phyloP scores from a whole-genome alignment of 176 grass and related monocot species.

The Lolium perenne region DNA sequence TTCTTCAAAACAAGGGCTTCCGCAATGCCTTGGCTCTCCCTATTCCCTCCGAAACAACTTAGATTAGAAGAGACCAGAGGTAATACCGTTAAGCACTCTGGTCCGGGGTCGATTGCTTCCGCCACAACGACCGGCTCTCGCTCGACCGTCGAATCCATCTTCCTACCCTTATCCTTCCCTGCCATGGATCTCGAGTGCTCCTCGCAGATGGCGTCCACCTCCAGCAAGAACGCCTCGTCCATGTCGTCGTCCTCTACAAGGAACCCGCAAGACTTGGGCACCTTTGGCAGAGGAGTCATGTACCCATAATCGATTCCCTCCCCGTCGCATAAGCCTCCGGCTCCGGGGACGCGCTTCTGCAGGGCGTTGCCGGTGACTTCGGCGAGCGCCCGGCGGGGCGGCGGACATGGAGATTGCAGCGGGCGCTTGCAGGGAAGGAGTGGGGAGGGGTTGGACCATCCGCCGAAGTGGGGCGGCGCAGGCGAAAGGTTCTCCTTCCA shows the following conservation, averaged over 20 bases:
- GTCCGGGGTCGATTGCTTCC: not conserved
- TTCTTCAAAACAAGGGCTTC: not conserved
- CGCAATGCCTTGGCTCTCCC: not conserved
- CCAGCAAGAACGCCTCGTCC: constrained; percentile 77
- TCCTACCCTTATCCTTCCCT: constrained; percentile 30
- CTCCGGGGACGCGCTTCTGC: constrained; percentile 19
- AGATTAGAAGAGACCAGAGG: not conserved
- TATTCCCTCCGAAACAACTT: constrained; percentile 12
- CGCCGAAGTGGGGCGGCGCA: not conserved
- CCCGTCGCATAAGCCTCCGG: not conserved
- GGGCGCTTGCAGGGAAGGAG: constrained; percentile 54
- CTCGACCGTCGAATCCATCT: constrained; percentile 15
- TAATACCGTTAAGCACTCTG: constrained; percentile 38
- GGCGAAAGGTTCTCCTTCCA: constrained; percentile 49
- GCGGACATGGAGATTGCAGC: constrained; percentile 47
- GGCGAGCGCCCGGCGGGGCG: constrained; percentile 43
- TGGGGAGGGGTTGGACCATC: constrained; percentile 17
- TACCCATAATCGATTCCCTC: constrained; percentile 30
- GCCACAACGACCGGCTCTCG: not conserved
- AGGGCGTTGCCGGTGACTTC: constrained; percentile 42
- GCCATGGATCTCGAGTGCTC: constrained; percentile 53
- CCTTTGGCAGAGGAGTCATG: constrained; percentile 43
- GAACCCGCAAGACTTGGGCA: constrained; percentile 35
- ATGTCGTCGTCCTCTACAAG: constrained; percentile 51
- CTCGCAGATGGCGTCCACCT: constrained; percentile 84